Evolutionary conservation across 2,329 filamentous ascomycete genomes (phyloP), one percentile per base, ranked within the genome.

Genomic region (Ophiostoma angusticollis): DNA sequence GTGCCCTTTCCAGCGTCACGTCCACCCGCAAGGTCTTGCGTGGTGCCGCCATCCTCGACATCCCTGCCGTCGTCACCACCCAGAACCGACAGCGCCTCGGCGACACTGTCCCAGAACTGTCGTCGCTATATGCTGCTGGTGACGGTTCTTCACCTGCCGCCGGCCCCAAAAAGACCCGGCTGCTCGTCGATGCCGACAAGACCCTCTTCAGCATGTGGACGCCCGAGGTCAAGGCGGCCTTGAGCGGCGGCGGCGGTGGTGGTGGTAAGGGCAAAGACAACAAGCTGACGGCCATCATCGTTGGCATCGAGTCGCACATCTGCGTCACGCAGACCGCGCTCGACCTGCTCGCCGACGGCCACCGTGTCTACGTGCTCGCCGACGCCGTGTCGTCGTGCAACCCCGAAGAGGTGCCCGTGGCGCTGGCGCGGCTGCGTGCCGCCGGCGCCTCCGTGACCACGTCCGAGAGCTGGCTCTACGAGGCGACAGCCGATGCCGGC

Each of bases 221-320:
- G 2, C 80, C 84, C 0, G 67, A 78, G 28, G 64, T 94, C 31
- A 62, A 67, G 19, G 50, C 60, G 5, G 50, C 53, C 16, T 51
- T 37, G 9, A 27, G 47, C 29, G 31, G 49, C 4, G 37, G 53
- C 4, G 47, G 60, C 60, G 45, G 53, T n/a, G n/a, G n/a, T n/a
- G n/a, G n/a, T n/a, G n/a, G n/a, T n/a, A n/a, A n/a, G n/a, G n/a
- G n/a, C n/a, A n/a, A n/a, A n/a, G n/a, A n/a, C n/a, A n/a, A n/a
- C n/a, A n/a, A n/a, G n/a, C n/a, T n/a, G 1, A 51, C 58, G 1
- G 71, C 85, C 38, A 80, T 84, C 40, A 75, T 96, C 46, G 80
- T 94, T 13, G 89, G 89, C 27, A 94, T 96, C 55, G 89, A 96
- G 62, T 74, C 76, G 29, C 89, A 96, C 61, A 91, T 96, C 56